A percentile compares a stretch with the other conserved stretches of the same genome.
Conservation (phyloP, 2,329 filamentous ascomycete genomes). For the Chrysoporthe austroafricana region DNA sequence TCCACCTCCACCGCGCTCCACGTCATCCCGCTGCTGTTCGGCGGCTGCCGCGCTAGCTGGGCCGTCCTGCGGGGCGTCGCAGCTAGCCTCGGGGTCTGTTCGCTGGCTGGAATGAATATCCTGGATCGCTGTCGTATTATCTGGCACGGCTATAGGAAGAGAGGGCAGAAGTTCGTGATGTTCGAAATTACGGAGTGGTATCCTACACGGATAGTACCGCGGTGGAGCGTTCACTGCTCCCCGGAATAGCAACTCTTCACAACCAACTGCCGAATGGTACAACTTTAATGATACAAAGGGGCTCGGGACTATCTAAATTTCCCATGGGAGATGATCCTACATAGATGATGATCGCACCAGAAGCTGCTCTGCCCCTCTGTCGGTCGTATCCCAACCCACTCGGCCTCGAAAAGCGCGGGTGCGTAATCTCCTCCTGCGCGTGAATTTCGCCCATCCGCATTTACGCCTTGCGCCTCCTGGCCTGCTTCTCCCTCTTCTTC, state of each 20-base stretch:
- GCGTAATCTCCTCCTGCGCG: too few species aligned
- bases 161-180: too few species aligned
- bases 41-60: conserved; percentile 1
- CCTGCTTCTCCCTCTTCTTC: conserved; percentile 32
- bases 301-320: not conserved
- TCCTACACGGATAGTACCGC: too few species aligned
- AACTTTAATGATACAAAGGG: not conserved
- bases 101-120: not conserved
- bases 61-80: not conserved
- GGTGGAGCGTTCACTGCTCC: too few species aligned
- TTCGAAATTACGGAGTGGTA: too few species aligned
- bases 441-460: not conserved
- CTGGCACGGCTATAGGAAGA: not conserved
- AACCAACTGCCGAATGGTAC: not conserved
- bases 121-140: not conserved
- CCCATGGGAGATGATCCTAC: not conserved
- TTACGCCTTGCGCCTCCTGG: conserved; percentile 2
- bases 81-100: not conserved
- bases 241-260: not conserved
- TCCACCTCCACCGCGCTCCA: not conserved
- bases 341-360: too few species aligned
- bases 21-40: conserved; percentile 4
- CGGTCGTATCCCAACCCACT: too few species aligned
- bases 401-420: not conserved
- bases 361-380: too few species aligned